Conservation (phyloP, 257 asterid species). For the Leonotis leonurus region DNA sequence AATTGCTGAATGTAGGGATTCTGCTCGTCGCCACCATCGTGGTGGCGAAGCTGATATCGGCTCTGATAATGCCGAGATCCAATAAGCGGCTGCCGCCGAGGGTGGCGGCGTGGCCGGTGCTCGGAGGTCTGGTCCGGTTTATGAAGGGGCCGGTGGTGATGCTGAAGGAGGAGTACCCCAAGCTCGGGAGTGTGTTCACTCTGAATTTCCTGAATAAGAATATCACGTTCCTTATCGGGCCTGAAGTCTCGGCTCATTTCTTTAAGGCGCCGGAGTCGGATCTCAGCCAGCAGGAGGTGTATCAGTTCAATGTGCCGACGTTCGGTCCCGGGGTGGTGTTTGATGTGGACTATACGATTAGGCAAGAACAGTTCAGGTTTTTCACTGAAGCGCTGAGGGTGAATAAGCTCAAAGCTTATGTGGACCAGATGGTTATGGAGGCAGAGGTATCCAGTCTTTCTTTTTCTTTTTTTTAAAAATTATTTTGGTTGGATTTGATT, state of each 20-base stretch:
- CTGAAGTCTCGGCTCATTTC: conserved; percentile 90
- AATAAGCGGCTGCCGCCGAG: conserved; percentile 58
- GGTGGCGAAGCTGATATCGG: conserved; percentile 57
- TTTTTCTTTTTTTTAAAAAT: not conserved
- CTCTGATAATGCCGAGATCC: conserved; percentile 68
- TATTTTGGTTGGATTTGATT: not conserved
- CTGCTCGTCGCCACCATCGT: conserved; percentile 59
- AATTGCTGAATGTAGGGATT: conserved; percentile 55
- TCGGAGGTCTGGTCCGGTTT: conserved; percentile 72
- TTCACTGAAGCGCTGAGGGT: conserved; percentile 90
- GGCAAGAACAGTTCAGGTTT: conserved; percentile 96
- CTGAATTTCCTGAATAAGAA: conserved; percentile 58
- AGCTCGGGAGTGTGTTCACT: conserved; percentile 90
- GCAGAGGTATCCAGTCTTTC: conserved; percentile 49
- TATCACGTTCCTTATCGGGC: conserved; percentile 84
- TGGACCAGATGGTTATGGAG: conserved; percentile 79
- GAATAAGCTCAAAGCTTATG: conserved; percentile 73
- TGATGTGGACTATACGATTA: conserved; percentile 78
- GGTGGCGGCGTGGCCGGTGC: conserved; percentile 50
- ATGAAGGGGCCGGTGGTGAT: conserved; percentile 78
- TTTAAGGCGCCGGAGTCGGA: conserved; percentile 92
- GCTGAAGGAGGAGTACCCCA: conserved; percentile 84
- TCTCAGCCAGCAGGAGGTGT: conserved; percentile 93
- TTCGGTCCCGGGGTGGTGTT: conserved; percentile 97
- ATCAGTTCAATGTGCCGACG: conserved; percentile 90